Evolutionary conservation across 129 eudicot genomes (phyloP), one percentile per base, ranked within the genome.

Genomic region (Centrapalus pauciflorus): DNA sequence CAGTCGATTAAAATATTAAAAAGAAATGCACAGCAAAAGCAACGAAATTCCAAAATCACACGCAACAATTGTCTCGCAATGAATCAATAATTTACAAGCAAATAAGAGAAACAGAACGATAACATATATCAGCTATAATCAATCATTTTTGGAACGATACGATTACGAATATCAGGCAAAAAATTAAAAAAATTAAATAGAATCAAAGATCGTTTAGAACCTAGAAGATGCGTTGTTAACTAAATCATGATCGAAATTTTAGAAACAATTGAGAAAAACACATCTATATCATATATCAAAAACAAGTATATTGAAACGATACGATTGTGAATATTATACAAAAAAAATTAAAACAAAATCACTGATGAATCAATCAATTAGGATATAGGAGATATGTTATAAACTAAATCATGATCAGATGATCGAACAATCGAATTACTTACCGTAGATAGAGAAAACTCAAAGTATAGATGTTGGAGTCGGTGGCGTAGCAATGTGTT

Each of bases 1-100:
- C 29, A 55, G 7, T 55, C 10, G 34, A 69, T 16, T 61, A 48
- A 50, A 61, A 61, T 72, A 72, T 52, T 0, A 17, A 17, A 38
- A 73, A 52, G 2, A 64, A 63, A 71, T 13, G 23, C 64, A 38
- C 55, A 55, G 13, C 38, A 46, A 58, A 64, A 26, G 3, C n/a
- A 74, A 58, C 55, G n/a, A 45, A 72, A 57, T 25, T 66, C 73
- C 5, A 75, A 41, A 60, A 75, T 75, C 68, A 48, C 79, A 66
- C 79, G 74, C 79, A 66, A 75, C 54, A 30, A 16, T 57, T 62
- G 12, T 43, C 13, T 34, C 19, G 17, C 11, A 33, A 11, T 12
- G 7, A 3, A 62, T 51, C 72, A 52, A 9, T 26, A 54, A 2
- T 30, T 28, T 2, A n/a, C 23, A 26, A 28, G 27, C 4, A 16